A percentile compares a stretch with the other conserved stretches of the same genome.
phyloP scores from a whole-genome alignment of 2,329 filamentous ascomycete genomes.

The Epichloe amarillans region DNA sequence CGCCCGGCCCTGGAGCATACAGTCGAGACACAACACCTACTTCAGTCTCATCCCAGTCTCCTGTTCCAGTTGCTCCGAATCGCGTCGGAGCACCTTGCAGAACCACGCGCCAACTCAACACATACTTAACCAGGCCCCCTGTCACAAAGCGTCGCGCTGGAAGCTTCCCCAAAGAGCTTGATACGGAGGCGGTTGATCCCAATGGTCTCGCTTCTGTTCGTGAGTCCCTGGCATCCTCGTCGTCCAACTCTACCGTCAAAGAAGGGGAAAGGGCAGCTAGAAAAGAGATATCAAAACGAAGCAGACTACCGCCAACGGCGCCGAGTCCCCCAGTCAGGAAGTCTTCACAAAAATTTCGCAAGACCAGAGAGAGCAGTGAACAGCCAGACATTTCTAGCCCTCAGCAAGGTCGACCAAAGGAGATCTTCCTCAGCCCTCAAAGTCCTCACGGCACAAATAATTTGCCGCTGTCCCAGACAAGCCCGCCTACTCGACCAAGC shows the following conservation, averaged over 20 bases:
- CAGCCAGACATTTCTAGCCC: background rate
- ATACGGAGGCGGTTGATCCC: constrained; percentile 31
- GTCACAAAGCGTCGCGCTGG: constrained; percentile 44
- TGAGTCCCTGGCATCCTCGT: constrained; percentile 60
- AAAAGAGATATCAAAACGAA: constrained; percentile 28
- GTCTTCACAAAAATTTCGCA: constrained; percentile 42
- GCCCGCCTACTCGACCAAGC: constrained; percentile 48
- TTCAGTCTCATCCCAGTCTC: constrained; percentile 64
- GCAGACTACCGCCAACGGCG: constrained; percentile 32
- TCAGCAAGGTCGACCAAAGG: background rate
- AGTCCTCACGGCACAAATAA: constrained; percentile 16
- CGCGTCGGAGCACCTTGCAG: constrained; percentile 25
- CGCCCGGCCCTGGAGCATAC: constrained; percentile 54
- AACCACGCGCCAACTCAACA: constrained; percentile 42
- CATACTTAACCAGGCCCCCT: constrained; percentile 42
- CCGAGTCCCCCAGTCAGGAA: constrained; percentile 52
- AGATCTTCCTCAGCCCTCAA: constrained; percentile 21
- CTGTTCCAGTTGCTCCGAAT: constrained; percentile 40
- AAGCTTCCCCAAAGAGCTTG: constrained; percentile 39
- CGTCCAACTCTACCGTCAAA: constrained; percentile 55
- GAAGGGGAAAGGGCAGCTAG: constrained; percentile 29
- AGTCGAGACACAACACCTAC: constrained; percentile 69
- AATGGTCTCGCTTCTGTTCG: constrained; percentile 51
- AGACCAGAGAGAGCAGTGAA: constrained; percentile 9
- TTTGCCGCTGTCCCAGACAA: constrained; percentile 19